Conservation (phyloP, 306 rosid species). For the Clitoria ternatea region DNA sequence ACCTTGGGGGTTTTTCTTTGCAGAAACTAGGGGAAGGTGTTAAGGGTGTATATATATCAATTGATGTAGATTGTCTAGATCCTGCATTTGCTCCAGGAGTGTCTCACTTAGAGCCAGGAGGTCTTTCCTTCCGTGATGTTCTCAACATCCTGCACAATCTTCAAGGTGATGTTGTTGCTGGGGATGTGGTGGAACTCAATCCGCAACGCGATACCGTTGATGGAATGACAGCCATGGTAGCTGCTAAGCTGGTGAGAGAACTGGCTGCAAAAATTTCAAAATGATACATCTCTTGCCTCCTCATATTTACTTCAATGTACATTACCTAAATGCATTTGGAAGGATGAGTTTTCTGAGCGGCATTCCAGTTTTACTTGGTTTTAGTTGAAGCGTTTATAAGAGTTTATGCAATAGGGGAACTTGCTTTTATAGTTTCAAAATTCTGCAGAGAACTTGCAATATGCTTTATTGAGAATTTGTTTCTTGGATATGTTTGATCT, state of each 20-base stretch:
- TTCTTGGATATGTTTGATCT: no score
- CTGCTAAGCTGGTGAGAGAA: constrained; percentile 94
- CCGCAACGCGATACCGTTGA: constrained; percentile 95
- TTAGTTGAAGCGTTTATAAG: no score
- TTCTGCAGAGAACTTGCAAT: no score
- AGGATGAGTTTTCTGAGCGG: no score
- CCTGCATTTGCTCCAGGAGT: constrained; percentile 99
- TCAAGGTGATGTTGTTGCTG: constrained; percentile 78
- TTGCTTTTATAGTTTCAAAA: no score
- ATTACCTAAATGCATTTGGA: no score
- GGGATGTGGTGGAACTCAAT: constrained; percentile 86
- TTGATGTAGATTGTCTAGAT: constrained; percentile 88
- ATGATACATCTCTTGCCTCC: constrained; percentile 22
- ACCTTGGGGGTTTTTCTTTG: constrained; percentile 15
- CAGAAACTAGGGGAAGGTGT: constrained; percentile 97
- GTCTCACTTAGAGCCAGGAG: constrained; percentile 96
- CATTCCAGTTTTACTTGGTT: no score
- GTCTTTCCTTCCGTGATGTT: constrained; percentile 85
- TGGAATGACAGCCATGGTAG: constrained; percentile 99
- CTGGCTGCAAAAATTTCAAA: constrained; percentile 80
- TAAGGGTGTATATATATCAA: constrained; percentile 87
- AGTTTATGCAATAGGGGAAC: no score
- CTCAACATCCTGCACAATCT: constrained; percentile 92
- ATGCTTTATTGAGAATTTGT: no score
- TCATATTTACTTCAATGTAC: no score